Conservation (phyloP, 352 stramenopile genomes). For the Albugo laibachii region DNA sequence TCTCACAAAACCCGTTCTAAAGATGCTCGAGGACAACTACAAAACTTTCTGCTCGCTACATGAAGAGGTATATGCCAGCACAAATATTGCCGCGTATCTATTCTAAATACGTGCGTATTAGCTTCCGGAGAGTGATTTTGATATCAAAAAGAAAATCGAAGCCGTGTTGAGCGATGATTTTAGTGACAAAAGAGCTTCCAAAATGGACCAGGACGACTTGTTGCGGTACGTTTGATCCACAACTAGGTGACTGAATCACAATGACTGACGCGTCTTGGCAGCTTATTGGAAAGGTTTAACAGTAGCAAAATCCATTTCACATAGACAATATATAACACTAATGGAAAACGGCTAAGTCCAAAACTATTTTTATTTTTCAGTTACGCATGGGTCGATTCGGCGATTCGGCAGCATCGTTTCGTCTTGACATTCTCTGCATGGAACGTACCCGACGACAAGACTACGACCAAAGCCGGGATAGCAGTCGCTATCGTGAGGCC, state of each 20-base stretch:
- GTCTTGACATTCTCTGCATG: not conserved
- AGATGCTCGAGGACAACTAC: slow-evolving; percentile 92
- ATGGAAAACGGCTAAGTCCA: not conserved
- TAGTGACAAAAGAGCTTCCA: slow-evolving; percentile 80
- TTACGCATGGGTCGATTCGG: no score
- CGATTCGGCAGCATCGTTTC: no score
- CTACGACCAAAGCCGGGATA: not conserved
- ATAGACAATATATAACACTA: slow-evolving; percentile 6
- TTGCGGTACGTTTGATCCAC: slow-evolving; percentile 44
- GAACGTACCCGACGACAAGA: slow-evolving; percentile 7
- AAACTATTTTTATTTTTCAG: no score
- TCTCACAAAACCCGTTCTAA: slow-evolving; percentile 91
- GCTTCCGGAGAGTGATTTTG: slow-evolving; percentile 45
- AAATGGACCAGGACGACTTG: slow-evolving; percentile 98
- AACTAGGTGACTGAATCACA: not conserved
- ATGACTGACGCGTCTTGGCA: slow-evolving; percentile 7
- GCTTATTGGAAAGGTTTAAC: slow-evolving; percentile 92
- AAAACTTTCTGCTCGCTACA: slow-evolving; percentile 89
- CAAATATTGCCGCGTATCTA: not conserved
- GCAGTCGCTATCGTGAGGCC: slow-evolving; percentile 3
- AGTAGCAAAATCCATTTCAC: slow-evolving; percentile 93
- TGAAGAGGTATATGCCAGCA: slow-evolving; percentile 25
- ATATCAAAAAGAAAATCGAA: slow-evolving; percentile 89
- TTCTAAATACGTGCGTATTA: slow-evolving; percentile 5
- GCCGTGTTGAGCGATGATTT: slow-evolving; percentile 82